phyloP scores from a whole-genome alignment of 1,284 basidiomycete genomes.

The Heterobasidion parviporum region DNA sequence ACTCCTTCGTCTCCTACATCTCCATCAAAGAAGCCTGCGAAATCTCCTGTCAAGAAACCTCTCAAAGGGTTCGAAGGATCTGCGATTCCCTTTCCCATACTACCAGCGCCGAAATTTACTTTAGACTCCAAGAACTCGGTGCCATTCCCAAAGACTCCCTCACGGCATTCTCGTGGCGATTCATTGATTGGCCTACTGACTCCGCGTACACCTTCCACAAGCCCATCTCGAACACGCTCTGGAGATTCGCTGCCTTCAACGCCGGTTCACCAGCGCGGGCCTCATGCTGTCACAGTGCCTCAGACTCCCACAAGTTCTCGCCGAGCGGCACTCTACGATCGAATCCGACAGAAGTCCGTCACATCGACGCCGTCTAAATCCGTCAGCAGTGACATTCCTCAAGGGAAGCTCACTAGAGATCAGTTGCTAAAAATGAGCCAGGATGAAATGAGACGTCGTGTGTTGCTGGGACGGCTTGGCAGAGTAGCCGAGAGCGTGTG shows the following conservation, averaged over 20 bases:
- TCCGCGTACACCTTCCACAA: constrained; percentile 21
- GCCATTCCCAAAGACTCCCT: constrained; percentile 34
- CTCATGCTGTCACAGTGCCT: constrained; percentile 44
- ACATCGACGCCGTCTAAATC: constrained; percentile 58
- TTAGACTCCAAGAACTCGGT: constrained; percentile 31
- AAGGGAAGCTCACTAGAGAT: constrained; percentile 47
- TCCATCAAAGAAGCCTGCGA: constrained; percentile 18
- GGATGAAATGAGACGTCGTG: constrained; percentile 66
- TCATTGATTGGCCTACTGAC: constrained; percentile 18
- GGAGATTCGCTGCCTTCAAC: constrained; percentile 46
- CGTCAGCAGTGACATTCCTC: constrained; percentile 22
- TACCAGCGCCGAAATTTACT: constrained; percentile 24
- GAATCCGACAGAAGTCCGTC: constrained; percentile 62
- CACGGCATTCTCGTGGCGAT: constrained; percentile 17
- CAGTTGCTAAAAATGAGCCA: constrained; percentile 63
- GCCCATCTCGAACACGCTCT: constrained; percentile 26
- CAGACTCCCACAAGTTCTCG: constrained; percentile 66
- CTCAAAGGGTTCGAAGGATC: constrained; percentile 36
- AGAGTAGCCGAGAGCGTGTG: constrained; percentile 79
- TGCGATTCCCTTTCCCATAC: constrained; percentile 44
- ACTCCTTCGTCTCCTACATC: constrained; percentile 38
- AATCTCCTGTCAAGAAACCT: constrained; percentile 42
- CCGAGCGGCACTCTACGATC: constrained; percentile 70
- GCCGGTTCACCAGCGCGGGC: constrained; percentile 52
- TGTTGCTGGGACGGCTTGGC: constrained; percentile 65